A percentile compares a stretch with the other conserved stretches of the same genome.
Conservation (phyloP, 352 stramenopile species). For the Globisporangium radiosum region DNA sequence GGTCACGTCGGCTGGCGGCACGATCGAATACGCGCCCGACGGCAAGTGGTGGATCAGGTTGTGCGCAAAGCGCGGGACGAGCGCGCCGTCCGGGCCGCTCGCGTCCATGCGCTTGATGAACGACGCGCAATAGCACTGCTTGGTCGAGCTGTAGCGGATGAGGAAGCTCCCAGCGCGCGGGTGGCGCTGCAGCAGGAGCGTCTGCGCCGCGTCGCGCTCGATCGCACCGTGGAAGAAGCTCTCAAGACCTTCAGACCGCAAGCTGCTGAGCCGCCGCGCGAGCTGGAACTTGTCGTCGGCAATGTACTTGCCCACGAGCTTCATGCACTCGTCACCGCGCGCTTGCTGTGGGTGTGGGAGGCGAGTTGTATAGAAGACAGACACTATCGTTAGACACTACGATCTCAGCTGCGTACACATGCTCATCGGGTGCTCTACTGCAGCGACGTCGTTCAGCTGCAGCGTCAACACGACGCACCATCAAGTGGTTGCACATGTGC, state of each 20-base stretch:
- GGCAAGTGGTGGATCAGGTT: constrained; percentile 69
- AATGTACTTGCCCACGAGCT: constrained; percentile 40
- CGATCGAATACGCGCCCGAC: constrained; percentile 54
- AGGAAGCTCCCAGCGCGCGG: constrained; percentile 45
- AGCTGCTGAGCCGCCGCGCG: constrained; percentile 39
- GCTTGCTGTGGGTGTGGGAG: constrained; percentile 32
- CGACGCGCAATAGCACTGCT: constrained; percentile 62
- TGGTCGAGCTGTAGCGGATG: constrained; percentile 63
- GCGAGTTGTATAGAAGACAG: neutral
- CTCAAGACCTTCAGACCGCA: constrained; percentile 54
- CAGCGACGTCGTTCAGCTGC: too few relatives aligned
- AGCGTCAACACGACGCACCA: constrained; percentile 23
- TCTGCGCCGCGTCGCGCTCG: constrained; percentile 38
- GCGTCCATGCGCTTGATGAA: constrained; percentile 54
- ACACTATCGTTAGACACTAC: neutral
- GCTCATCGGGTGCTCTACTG: too few relatives aligned
- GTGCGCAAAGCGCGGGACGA: constrained; percentile 40
- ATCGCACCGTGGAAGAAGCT: constrained; percentile 79
- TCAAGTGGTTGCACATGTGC: constrained; percentile 66
- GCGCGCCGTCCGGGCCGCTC: constrained; percentile 1
- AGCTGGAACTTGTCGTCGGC: constrained; percentile 67
- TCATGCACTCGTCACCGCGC: constrained; percentile 45
- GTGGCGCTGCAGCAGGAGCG: constrained; percentile 25
- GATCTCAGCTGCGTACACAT: too few relatives aligned
- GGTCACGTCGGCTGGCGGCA: constrained; percentile 44